Evolutionary conservation across 257 asterid genomes (phyloP).

Genomic region (Lycium ferocissimum): DNA sequence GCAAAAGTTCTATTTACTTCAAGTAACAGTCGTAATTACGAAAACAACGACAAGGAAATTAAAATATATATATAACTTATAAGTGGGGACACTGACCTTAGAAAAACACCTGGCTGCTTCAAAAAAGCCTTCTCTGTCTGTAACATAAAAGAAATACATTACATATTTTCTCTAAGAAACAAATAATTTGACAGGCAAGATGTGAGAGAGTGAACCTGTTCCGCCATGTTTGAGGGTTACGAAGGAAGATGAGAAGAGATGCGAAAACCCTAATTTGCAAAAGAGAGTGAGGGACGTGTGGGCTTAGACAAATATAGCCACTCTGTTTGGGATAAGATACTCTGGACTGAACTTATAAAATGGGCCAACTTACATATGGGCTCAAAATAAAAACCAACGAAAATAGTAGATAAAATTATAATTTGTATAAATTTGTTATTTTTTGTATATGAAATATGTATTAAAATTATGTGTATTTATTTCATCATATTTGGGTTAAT

Average conservation of each 20-base stretch:
- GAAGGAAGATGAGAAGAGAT: background rate
- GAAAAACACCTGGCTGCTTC: constrained; percentile 37
- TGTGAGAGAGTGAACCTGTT: background rate
- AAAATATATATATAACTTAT: too few relatives aligned
- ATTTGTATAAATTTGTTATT: too few relatives aligned
- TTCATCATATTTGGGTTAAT: too few relatives aligned
- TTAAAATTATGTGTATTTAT: too few relatives aligned
- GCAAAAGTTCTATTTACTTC: too few relatives aligned
- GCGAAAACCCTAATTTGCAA: background rate
- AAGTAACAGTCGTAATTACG: too few relatives aligned
- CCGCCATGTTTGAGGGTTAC: constrained; percentile 25
- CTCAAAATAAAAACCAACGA: too few relatives aligned
- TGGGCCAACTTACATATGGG: background rate
- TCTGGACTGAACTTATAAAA: background rate
- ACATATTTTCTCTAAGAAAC: background rate
- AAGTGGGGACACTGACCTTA: background rate
- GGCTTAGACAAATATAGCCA: background rate
- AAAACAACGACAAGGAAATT: too few relatives aligned
- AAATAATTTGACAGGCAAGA: background rate
- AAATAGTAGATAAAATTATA: too few relatives aligned
- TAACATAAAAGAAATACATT: background rate
- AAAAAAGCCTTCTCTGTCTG: constrained; percentile 35
- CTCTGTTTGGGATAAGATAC: background rate
- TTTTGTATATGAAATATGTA: too few relatives aligned
- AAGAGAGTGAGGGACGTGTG: too few relatives aligned